phyloP scores from a whole-genome alignment of 306 rosid genomes.

The Notholithocarpus densiflorus region DNA sequence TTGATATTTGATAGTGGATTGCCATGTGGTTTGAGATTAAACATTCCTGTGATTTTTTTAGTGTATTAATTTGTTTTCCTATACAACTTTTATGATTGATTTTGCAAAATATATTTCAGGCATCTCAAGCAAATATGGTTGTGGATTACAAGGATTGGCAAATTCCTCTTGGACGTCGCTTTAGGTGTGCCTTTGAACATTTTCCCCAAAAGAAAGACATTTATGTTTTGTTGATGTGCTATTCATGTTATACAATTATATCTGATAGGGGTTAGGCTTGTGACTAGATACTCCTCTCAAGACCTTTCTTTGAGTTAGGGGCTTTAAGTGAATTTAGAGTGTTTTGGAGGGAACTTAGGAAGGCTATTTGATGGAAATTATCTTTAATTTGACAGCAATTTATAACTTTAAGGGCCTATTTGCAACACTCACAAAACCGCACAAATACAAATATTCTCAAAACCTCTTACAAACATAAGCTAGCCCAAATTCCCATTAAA shows the following conservation, averaged over 20 bases:
- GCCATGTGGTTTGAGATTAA: background rate
- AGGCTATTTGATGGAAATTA: too few species aligned
- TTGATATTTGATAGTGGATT: background rate
- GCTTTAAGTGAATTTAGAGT: too few species aligned
- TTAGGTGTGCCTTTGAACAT: slow-evolving; percentile 54
- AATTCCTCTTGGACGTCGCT: slow-evolving; percentile 96
- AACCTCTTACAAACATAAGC: too few species aligned
- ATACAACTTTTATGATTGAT: background rate
- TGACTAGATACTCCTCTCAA: too few species aligned
- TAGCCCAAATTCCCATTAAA: too few species aligned
- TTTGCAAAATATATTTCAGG: slow-evolving; percentile 45
- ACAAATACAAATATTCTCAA: too few species aligned
- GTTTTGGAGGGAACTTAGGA: too few species aligned
- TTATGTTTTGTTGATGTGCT: background rate
- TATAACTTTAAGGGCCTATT: too few species aligned
- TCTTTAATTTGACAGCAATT: too few species aligned
- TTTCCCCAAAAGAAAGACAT: slow-evolving; percentile 7
- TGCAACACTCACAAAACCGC: too few species aligned
- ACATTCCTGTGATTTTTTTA: background rate
- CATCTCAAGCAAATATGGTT: slow-evolving; percentile 66
- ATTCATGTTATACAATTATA: background rate
- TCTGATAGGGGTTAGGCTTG: background rate
- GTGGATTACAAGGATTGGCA: slow-evolving; percentile 98
- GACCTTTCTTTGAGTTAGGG: background rate
- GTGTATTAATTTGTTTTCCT: background rate